Evolutionary conservation across 2,329 filamentous ascomycete species (phyloP).

Genomic region (Hawksworthiomyces lignivorus): DNA sequence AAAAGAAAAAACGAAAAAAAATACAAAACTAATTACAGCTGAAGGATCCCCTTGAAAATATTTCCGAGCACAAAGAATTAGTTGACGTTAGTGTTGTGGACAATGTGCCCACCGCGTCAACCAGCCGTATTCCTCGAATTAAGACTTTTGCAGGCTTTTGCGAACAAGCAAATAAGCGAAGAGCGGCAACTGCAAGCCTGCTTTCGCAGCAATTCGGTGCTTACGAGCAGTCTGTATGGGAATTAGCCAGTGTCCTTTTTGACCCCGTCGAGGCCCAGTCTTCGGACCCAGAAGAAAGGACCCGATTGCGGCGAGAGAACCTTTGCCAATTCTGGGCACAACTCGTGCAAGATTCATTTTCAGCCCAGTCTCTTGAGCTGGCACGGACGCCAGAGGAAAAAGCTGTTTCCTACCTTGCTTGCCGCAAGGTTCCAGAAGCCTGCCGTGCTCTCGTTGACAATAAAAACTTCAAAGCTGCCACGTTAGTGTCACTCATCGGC

Average conservation of each 20-base stretch:
- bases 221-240: conserved; percentile 75
- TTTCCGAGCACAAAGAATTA: conserved; percentile 41
- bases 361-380: conserved; percentile 42
- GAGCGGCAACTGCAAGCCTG: conserved; percentile 26
- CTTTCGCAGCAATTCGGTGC: conserved; percentile 24
- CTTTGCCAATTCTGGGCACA: conserved; percentile 61
- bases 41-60: conserved; percentile 26
- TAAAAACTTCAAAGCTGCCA: conserved; percentile 51
- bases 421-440: conserved; percentile 72
- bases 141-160: conserved; percentile 34
- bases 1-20: not conserved
- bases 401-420: conserved; percentile 71
- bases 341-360: conserved; percentile 54
- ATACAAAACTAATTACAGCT: conserved; percentile 13
- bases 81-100: conserved; percentile 47
- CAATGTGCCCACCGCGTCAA: conserved; percentile 51
- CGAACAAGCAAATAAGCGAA: conserved; percentile 25
- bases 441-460: conserved; percentile 70
- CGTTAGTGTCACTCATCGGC: conserved; percentile 59
- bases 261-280: conserved; percentile 50
- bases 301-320: conserved; percentile 46
- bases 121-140: conserved; percentile 39
- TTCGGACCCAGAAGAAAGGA: conserved; percentile 29
- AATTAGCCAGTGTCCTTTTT: conserved; percentile 79
- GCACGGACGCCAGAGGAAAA: conserved; percentile 68